phyloP scores from a whole-genome alignment of 2,329 filamentous ascomycete genomes.

The Lasiodiplodia gonubiensis region DNA sequence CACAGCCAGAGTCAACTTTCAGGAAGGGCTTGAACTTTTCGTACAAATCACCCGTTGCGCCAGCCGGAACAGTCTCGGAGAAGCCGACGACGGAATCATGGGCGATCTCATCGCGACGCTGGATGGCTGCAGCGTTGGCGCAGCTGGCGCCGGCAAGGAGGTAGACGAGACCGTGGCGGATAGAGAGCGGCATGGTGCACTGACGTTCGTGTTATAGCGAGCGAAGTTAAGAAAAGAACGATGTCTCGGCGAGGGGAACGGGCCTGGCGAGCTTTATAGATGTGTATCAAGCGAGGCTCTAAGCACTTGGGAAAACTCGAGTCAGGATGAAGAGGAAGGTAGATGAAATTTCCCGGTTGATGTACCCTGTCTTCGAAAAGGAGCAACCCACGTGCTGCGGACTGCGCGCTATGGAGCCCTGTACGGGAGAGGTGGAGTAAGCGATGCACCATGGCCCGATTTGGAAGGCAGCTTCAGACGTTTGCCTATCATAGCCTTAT shows the following conservation, averaged over 20 bases:
- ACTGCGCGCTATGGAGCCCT: neutral
- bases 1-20: constrained; percentile 64
- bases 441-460: neutral
- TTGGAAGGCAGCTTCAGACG: constrained; percentile 3
- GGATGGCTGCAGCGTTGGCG: constrained; percentile 31
- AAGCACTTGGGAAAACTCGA: neutral
- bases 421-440: neutral
- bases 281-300: neutral
- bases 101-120: constrained; percentile 50
- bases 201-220: neutral
- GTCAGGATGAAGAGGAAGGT: neutral
- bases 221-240: neutral
- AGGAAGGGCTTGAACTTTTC: constrained; percentile 63
- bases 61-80: constrained; percentile 57
- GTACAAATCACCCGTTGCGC: constrained; percentile 53
- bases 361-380: neutral
- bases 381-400: constrained; percentile 9
- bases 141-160: constrained; percentile 9
- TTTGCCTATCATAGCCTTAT: constrained; percentile 7
- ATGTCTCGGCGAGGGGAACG: neutral
- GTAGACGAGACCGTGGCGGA: constrained; percentile 8
- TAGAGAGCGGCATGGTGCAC: neutral
- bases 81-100: constrained; percentile 61
- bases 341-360: neutral
- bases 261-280: constrained; percentile 3